Evolutionary conservation across 805 yeast genomes (phyloP).

Genomic region (Candida awuae): DNA sequence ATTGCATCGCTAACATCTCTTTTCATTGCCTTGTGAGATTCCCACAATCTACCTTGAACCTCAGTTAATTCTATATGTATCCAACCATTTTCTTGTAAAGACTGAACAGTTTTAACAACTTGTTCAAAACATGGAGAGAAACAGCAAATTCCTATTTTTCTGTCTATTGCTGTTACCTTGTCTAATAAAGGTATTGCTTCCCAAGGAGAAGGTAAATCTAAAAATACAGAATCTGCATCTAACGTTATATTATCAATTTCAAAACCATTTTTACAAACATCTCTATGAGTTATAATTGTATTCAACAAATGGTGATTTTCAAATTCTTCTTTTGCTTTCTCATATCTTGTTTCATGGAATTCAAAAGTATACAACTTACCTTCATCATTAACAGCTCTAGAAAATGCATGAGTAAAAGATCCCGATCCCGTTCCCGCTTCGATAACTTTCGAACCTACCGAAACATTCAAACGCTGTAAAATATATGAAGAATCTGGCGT

Average conservation of each 20-base stretch:
- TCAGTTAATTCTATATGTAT: constrained; percentile 85
- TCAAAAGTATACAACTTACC: constrained; percentile 81
- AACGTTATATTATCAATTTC: constrained; percentile 35
- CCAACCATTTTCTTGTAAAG: constrained; percentile 75
- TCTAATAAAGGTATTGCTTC: constrained; percentile 75
- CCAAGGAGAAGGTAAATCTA: constrained; percentile 97
- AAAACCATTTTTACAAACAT: constrained; percentile 87
- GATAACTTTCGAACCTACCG: constrained; percentile 69
- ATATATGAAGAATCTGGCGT: constrained; percentile 93
- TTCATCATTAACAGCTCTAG: constrained; percentile 56
- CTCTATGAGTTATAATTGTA: constrained; percentile 76
- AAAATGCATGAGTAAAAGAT: constrained; percentile 86
- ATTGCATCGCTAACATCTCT: constrained; percentile 74
- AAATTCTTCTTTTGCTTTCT: constrained; percentile 75
- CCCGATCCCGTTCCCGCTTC: constrained; percentile 99
- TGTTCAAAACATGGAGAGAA: constrained; percentile 98
- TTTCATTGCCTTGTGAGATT: constrained; percentile 83
- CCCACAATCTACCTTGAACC: constrained; percentile 73
- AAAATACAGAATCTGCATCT: constrained; percentile 69
- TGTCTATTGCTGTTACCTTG: constrained; percentile 44
- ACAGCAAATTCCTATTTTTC: constrained; percentile 73
- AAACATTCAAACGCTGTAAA: constrained; percentile 68
- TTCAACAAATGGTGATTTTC: constrained; percentile 54
- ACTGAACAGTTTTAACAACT: constrained; percentile 77
- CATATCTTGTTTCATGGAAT: constrained; percentile 77